These are phyloP conservation scores for Rubroboletus pulcherrimus DNA, from an alignment of 768 basidiomycete genomes.

Conservation along the genomic window DNA sequence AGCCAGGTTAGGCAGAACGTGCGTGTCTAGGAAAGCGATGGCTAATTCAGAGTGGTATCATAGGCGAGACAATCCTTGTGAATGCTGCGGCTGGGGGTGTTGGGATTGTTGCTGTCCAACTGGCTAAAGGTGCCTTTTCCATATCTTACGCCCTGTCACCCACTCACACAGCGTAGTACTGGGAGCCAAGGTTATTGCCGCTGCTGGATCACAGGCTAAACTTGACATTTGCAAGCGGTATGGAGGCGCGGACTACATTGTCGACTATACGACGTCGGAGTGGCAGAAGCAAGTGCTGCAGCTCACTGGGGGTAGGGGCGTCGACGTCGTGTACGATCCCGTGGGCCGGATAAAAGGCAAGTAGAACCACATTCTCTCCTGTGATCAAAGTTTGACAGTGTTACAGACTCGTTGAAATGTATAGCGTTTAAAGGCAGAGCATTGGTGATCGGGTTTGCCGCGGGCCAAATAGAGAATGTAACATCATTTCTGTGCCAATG, in stretches of 20 bases:
- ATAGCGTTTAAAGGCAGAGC: constrained; percentile 93
- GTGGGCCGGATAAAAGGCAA: constrained; percentile 73
- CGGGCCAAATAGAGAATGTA: constrained; percentile 25
- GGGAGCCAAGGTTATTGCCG: constrained; percentile 93
- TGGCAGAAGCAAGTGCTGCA: constrained; percentile 92
- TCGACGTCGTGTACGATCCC: constrained; percentile 83
- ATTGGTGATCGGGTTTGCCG: constrained; percentile 76
- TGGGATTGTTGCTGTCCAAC: constrained; percentile 86
- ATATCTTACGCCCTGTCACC: neutral
- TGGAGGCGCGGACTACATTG: constrained; percentile 78
- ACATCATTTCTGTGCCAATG: neutral
- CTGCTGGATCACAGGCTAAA: constrained; percentile 77
- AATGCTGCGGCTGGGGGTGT: constrained; percentile 97
- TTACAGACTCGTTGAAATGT: constrained; percentile 79
- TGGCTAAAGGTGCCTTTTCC: constrained; percentile 71
- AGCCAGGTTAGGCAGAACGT: constrained; percentile 51
- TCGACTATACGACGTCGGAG: constrained; percentile 72
- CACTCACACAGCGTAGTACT: constrained; percentile 48
- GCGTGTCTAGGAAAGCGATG: neutral
- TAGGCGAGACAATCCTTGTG: constrained; percentile 89
- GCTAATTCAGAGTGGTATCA: constrained; percentile 3
- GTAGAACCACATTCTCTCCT: neutral
- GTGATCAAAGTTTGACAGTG: neutral
- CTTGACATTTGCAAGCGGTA: constrained; percentile 68
- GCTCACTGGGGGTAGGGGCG: constrained; percentile 82